Conservation (phyloP, 305 asterid species). For the Caryopteris hybrid region DNA sequence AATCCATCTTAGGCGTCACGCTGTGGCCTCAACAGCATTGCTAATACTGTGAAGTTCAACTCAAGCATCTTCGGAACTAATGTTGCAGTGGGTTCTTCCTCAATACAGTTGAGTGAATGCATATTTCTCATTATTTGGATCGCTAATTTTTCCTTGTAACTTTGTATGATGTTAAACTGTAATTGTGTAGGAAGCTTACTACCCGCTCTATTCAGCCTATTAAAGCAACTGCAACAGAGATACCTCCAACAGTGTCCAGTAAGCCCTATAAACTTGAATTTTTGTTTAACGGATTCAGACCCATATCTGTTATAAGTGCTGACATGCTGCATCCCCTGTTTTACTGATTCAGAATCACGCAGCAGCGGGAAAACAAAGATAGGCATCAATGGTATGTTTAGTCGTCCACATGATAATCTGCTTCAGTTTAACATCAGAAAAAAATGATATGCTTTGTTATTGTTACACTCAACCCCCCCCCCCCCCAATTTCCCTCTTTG, state of each 20-base stretch:
- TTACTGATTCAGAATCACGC: constrained; percentile 48
- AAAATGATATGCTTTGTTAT: too few species aligned
- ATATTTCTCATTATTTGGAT: neutral
- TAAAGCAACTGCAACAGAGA: constrained; percentile 80
- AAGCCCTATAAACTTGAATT: constrained; percentile 9
- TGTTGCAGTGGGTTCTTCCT: constrained; percentile 33
- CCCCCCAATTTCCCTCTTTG: too few species aligned
- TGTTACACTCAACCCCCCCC: too few species aligned
- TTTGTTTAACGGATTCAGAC: neutral
- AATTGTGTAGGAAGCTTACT: constrained; percentile 37
- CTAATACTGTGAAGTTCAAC: constrained; percentile 44
- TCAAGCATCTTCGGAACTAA: constrained; percentile 51
- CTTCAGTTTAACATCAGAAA: neutral
- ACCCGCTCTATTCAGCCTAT: constrained; percentile 45
- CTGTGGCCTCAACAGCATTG: constrained; percentile 19
- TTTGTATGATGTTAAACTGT: neutral
- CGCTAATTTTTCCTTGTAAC: constrained; percentile 3
- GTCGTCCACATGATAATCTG: neutral
- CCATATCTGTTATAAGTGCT: constrained; percentile 16
- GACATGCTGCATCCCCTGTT: constrained; percentile 19
- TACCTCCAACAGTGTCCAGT: constrained; percentile 75
- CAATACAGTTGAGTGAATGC: constrained; percentile 53
- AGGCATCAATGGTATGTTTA: constrained; percentile 85
- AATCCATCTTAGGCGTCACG: constrained; percentile 36
- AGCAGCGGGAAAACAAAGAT: constrained; percentile 66